A percentile compares a stretch with the other conserved stretches of the same genome.
These are phyloP conservation scores for Yamadazyma philogaea DNA, from an alignment of 805 yeast genomes.

Conservation along the genomic window DNA sequence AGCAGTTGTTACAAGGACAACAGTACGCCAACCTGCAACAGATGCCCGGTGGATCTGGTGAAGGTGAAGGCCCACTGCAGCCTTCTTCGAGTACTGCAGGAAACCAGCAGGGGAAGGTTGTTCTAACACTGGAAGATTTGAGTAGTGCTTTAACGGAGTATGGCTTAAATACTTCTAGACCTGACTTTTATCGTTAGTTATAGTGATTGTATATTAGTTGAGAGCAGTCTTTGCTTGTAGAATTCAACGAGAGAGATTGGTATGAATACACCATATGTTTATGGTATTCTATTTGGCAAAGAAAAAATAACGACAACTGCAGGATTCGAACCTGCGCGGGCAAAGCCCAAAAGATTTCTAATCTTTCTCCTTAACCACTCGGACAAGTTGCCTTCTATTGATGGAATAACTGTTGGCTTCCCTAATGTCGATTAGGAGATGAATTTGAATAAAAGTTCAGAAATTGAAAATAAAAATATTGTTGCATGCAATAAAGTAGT, in stretches of 20 bases:
- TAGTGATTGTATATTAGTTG: conserved; percentile 7
- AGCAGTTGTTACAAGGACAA: conserved; percentile 70
- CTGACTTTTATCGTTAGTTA: conserved; percentile 81
- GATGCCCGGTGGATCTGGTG: conserved; percentile 26
- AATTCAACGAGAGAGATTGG: no score
- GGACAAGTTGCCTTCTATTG: conserved; percentile 44
- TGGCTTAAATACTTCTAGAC: conserved; percentile 84
- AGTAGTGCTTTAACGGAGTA: conserved; percentile 91
- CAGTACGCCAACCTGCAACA: conserved; percentile 44
- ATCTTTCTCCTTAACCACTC: conserved; percentile 49
- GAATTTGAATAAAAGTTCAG: no score
- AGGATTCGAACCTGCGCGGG: conserved; percentile 53
- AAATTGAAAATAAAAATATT: no score
- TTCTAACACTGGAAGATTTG: conserved; percentile 88
- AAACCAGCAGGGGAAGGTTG: conserved; percentile 69
- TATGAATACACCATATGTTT: no score
- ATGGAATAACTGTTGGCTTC: no score
- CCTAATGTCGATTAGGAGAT: no score
- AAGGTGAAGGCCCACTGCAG: conserved; percentile 38
- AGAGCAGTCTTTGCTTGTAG: no score
- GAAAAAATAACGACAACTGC: conserved; percentile 42
- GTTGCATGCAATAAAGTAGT: no score
- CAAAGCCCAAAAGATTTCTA: conserved; percentile 49
- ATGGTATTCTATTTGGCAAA: neutral
- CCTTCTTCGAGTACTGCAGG: conserved; percentile 42